Conservation (phyloP, 345 rosid species). For the Clarkia xantiana region DNA sequence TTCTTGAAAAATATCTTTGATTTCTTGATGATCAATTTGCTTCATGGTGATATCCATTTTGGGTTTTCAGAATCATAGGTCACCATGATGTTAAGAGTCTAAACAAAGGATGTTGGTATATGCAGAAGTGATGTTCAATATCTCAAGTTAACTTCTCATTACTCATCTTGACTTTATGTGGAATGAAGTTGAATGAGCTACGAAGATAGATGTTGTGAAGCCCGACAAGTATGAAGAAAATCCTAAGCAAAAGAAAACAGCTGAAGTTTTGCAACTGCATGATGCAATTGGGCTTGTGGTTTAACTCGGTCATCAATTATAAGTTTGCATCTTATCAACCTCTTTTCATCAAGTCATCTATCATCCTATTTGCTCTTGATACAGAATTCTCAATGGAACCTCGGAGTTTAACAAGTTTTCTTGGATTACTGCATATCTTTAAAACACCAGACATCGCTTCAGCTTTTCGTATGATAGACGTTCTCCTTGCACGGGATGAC, state of each 20-base stretch:
- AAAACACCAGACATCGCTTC: constrained; percentile 67
- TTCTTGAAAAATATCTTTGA: no score
- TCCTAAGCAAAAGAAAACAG: no score
- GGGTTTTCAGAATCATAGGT: constrained; percentile 42
- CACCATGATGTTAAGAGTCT: constrained; percentile 63
- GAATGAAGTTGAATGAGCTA: no score
- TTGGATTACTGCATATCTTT: constrained; percentile 52
- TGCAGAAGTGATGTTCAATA: constrained; percentile 94
- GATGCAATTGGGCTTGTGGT: no score
- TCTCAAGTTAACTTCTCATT: constrained; percentile 41
- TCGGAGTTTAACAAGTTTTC: constrained; percentile 36
- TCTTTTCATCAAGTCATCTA: constrained; percentile 15
- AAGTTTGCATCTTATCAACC: not conserved
- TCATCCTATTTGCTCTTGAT: constrained; percentile 15
- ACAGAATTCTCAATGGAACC: constrained; percentile 16
- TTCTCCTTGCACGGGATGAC: constrained; percentile 27
- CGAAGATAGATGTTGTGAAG: no score
- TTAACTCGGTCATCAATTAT: no score
- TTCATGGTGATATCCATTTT: no score
- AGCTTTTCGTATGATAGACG: constrained; percentile 47
- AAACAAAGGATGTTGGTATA: constrained; percentile 83
- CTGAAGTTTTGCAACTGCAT: no score
- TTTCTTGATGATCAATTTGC: no score
- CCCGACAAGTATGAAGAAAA: no score
- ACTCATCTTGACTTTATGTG: no score